A percentile compares a stretch with the other conserved stretches of the same genome.
phyloP scores from a whole-genome alignment of 805 yeast species.

The Yarrowia keelungensis region DNA sequence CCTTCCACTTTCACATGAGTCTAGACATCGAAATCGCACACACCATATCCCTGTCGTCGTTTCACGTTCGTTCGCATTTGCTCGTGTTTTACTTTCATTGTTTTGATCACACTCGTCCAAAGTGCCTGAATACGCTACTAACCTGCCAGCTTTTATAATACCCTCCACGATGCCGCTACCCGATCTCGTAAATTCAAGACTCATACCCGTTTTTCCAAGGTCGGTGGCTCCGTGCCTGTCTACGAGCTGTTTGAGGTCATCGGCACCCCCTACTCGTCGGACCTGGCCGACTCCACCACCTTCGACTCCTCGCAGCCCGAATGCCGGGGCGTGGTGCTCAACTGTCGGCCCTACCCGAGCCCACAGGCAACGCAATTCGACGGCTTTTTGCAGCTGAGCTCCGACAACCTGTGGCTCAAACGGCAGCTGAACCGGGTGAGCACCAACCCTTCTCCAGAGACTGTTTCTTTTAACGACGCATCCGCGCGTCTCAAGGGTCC shows the following conservation, averaged over 20 bases:
- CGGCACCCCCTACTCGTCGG: constrained; percentile 27
- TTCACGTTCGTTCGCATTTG: not conserved
- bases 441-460: not conserved
- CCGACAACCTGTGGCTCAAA: constrained; percentile 32
- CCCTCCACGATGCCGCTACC: constrained; percentile 22
- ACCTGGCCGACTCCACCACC: constrained; percentile 11
- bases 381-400: constrained; percentile 26
- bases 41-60: not conserved
- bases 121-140: constrained; percentile 10
- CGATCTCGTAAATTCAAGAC: constrained; percentile 25
- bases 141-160: constrained; percentile 27
- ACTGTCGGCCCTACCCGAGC: constrained; percentile 24
- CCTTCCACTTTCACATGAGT: constrained; percentile 5
- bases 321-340: constrained; percentile 28
- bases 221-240: not conserved
- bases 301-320: constrained; percentile 13
- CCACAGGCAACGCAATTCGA: constrained; percentile 28
- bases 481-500: constrained; percentile 29
- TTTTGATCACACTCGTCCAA: not conserved
- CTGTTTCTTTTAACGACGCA: constrained; percentile 15
- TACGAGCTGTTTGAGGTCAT: constrained; percentile 35
- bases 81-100: constrained; percentile 3
- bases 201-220: constrained; percentile 25
- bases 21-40: constrained; percentile 1
- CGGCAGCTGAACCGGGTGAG: constrained; percentile 30